Conservation (phyloP, 352 stramenopile genomes). For the Phytophthora foliorum region DNA sequence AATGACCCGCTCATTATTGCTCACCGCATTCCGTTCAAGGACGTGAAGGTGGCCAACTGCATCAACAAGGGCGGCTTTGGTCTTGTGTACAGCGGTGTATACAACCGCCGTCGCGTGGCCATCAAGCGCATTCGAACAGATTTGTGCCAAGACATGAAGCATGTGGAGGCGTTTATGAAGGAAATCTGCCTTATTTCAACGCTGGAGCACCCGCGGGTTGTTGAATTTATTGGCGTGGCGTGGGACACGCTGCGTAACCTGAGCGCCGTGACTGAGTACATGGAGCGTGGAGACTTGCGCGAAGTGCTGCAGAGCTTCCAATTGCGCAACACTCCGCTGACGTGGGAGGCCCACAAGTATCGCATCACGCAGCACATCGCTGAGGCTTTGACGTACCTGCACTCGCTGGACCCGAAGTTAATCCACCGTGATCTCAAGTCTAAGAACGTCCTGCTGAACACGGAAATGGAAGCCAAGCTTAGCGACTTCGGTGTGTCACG, state of each 20-base stretch:
- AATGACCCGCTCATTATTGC: constrained; percentile 74
- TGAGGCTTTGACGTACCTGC: constrained; percentile 70
- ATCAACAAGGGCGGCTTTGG: constrained; percentile 76
- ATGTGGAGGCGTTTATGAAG: constrained; percentile 68
- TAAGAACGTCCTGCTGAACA: constrained; percentile 80
- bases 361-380: constrained; percentile 65
- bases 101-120: constrained; percentile 65
- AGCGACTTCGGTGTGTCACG: constrained; percentile 83
- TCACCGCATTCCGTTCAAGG: constrained; percentile 70
- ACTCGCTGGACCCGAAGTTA: constrained; percentile 70
- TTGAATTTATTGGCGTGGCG: constrained; percentile 74
- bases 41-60: constrained; percentile 64
- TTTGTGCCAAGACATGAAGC: constrained; percentile 56
- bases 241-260: constrained; percentile 73
- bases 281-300: constrained; percentile 76
- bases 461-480: constrained; percentile 73
- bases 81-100: constrained; percentile 70
- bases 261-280: constrained; percentile 73
- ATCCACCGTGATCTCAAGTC: constrained; percentile 85
- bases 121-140: constrained; percentile 77
- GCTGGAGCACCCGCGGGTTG: constrained; percentile 65
- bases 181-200: constrained; percentile 77
- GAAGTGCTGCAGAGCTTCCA: constrained; percentile 66
- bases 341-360: constrained; percentile 65
- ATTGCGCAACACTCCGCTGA: constrained; percentile 49